Conservation (phyloP, 208 protist species). For the Leishmania martiniquensis region DNA sequence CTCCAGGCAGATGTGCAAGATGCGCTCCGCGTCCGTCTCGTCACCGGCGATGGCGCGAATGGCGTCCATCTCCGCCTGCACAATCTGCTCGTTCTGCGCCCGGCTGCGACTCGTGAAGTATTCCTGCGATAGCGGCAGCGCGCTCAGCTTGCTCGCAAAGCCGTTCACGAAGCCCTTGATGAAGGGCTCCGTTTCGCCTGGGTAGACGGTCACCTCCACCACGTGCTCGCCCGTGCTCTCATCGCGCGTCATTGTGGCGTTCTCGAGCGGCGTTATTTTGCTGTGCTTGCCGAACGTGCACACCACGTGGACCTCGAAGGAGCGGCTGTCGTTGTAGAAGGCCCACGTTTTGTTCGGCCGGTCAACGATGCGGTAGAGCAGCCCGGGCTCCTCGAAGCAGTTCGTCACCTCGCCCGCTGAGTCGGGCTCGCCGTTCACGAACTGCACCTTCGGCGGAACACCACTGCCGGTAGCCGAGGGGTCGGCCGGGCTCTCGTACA, state of each 20-base stretch:
- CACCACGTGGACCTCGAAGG: conserved; percentile 74
- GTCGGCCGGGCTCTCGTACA: conserved; percentile 29
- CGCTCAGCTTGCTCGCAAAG: conserved; percentile 76
- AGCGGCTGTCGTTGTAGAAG: conserved; percentile 89
- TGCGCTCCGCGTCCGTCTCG: conserved; percentile 44
- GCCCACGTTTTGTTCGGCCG: conserved; percentile 75
- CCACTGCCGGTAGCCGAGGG: background rate
- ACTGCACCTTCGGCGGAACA: conserved; percentile 22
- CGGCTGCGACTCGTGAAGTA: conserved; percentile 55
- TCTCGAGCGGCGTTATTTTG: conserved; percentile 78
- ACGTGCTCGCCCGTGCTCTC: conserved; percentile 50
- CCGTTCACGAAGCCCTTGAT: conserved; percentile 85
- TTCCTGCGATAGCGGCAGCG: conserved; percentile 67
- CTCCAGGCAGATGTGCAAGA: conserved; percentile 57
- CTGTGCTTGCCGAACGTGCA: conserved; percentile 80
- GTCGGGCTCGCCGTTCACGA: conserved; percentile 74
- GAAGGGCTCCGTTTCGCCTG: conserved; percentile 80
- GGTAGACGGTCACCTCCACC: conserved; percentile 72
- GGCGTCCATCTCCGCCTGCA: conserved; percentile 63
- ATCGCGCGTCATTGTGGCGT: conserved; percentile 47
- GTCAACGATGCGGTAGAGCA: conserved; percentile 87
- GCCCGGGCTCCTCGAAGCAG: conserved; percentile 82
- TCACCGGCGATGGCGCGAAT: conserved; percentile 51
- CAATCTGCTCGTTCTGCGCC: conserved; percentile 35
- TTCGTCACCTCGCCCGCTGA: conserved; percentile 67